Evolutionary conservation across 768 basidiomycete species (phyloP).

Genomic region (Gyrodon lividus): DNA sequence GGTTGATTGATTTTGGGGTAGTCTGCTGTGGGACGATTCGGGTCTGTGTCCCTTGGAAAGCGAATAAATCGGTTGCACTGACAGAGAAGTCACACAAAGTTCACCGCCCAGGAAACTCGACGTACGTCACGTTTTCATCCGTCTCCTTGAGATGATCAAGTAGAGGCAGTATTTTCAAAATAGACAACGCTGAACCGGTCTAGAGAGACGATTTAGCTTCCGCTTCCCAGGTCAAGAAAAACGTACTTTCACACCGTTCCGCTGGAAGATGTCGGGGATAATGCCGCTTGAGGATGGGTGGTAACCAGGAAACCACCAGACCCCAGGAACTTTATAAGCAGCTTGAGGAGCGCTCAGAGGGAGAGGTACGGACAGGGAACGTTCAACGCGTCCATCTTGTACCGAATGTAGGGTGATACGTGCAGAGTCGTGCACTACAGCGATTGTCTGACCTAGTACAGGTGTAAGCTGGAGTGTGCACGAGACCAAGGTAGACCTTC

Average conservation of each 20-base stretch:
- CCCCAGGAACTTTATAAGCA: slow-evolving; percentile 39
- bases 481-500: slow-evolving; percentile 16
- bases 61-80: slow-evolving; percentile 79
- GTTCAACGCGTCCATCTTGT: slow-evolving; percentile 66
- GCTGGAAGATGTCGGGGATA: slow-evolving; percentile 76
- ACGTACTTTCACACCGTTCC: slow-evolving; percentile 62
- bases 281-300: slow-evolving; percentile 37
- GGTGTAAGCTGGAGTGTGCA: slow-evolving; percentile 3
- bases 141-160: slow-evolving; percentile 71
- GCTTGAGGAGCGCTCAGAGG: slow-evolving; percentile 12
- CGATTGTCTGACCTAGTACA: slow-evolving; percentile 62
- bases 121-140: slow-evolving; percentile 64
- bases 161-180: slow-evolving; percentile 66
- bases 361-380: slow-evolving; percentile 40
- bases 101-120: slow-evolving; percentile 12
- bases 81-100: slow-evolving; percentile 15
- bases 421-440: slow-evolving; percentile 68
- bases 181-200: slow-evolving; percentile 77
- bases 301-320: slow-evolving; percentile 74
- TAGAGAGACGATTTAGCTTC: slow-evolving; percentile 28
- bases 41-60: slow-evolving; percentile 70
- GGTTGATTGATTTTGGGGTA: slow-evolving; percentile 57
- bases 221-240: slow-evolving; percentile 1
- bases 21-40: slow-evolving; percentile 42
- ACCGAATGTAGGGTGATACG: slow-evolving; percentile 71